phyloP scores from a whole-genome alignment of 2,329 filamentous ascomycete genomes.

The Xylaria sp. region DNA sequence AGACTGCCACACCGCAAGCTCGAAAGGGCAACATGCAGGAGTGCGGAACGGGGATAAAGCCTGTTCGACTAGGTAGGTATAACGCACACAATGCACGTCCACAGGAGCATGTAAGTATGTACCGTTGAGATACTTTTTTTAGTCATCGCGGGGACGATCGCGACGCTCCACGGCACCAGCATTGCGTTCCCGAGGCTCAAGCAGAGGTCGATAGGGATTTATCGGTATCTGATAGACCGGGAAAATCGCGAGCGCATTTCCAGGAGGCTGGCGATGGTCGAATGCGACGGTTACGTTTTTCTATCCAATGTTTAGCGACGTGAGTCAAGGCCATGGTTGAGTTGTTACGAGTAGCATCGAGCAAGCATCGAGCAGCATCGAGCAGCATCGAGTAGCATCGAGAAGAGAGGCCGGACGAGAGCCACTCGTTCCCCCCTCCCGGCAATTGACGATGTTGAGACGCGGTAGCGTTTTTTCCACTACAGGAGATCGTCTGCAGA shows the following conservation, averaged over 20 bases:
- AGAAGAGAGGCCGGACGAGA: not conserved
- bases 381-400: not conserved
- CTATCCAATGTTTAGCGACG: not conserved
- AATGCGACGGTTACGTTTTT: slow-evolving; percentile 6
- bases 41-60: slow-evolving; percentile 23
- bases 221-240: not conserved
- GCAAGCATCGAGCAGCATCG: not conserved
- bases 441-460: slow-evolving; percentile 7
- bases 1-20: slow-evolving; percentile 30
- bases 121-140: slow-evolving; percentile 5
- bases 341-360: not conserved
- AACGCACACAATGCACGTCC: slow-evolving; percentile 19
- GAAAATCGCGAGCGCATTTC: not conserved
- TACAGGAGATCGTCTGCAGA: not conserved
- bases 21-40: slow-evolving; percentile 30
- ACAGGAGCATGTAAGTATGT: slow-evolving; percentile 3
- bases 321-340: slow-evolving; percentile 1
- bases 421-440: slow-evolving; percentile 1
- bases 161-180: not conserved
- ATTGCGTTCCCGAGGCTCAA: not conserved
- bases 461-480: slow-evolving; percentile 9
- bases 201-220: not conserved
- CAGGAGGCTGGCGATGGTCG: not conserved
- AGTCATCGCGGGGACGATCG: slow-evolving; percentile 5
- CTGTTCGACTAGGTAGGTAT: slow-evolving; percentile 20